Conservation (phyloP, 2,329 filamentous ascomycete species). For the Canariomyces notabilis region DNA sequence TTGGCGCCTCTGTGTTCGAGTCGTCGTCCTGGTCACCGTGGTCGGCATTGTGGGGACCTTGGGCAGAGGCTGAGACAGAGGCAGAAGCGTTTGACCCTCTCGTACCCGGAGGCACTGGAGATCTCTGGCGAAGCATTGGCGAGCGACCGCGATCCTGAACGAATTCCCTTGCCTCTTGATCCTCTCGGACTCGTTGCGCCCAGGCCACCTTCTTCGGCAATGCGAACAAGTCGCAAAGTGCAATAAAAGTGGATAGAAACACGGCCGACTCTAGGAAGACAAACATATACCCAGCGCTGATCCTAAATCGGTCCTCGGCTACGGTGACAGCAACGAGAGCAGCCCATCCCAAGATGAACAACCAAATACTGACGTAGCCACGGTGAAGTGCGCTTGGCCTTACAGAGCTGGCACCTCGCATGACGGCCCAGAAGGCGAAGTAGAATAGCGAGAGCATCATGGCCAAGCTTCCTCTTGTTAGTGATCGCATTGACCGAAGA, state of each 20-base stretch:
- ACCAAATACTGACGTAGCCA: conserved; percentile 76
- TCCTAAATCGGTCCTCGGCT: conserved; percentile 66
- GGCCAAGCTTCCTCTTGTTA: conserved; percentile 53
- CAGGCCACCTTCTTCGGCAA: conserved; percentile 68
- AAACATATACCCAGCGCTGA: conserved; percentile 74
- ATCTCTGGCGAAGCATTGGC: conserved; percentile 13
- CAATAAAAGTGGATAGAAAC: conserved; percentile 69
- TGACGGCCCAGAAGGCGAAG: conserved; percentile 75
- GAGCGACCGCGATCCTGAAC: conserved; percentile 21
- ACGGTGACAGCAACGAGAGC: conserved; percentile 68
- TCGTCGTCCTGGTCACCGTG: conserved; percentile 31
- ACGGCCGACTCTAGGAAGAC: conserved; percentile 73
- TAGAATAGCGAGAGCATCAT: conserved; percentile 83
- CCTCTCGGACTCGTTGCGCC: conserved; percentile 51
- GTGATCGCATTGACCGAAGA: background rate
- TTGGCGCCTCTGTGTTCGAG: conserved; percentile 37
- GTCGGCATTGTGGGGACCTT: conserved; percentile 18
- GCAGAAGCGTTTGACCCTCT: conserved; percentile 16
- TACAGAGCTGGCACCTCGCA: conserved; percentile 70
- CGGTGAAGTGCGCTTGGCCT: conserved; percentile 83
- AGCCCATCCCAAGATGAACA: conserved; percentile 71
- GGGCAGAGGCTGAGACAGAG: background rate
- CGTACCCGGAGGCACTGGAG: conserved; percentile 13
- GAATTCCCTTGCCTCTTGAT: conserved; percentile 40
- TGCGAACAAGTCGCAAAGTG: conserved; percentile 74